Evolutionary conservation across 2,329 filamentous ascomycete genomes (phyloP).

Genomic region (Colletotrichum sp.): DNA sequence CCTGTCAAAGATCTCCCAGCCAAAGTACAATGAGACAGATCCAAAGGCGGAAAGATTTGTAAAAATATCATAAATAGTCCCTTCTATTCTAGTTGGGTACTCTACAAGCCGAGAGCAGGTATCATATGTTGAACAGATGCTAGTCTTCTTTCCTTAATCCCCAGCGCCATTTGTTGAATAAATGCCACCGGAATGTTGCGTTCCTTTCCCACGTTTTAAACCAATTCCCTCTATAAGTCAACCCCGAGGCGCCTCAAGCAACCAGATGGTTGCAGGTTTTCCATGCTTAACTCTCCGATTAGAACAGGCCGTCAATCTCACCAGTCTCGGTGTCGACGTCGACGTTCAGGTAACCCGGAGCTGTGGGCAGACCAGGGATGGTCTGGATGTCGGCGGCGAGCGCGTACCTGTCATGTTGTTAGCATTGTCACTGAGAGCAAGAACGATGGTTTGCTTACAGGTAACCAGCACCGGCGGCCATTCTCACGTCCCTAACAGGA

Average conservation of each 20-base stretch:
- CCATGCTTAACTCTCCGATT: constrained; percentile 33
- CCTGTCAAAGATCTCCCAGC: not conserved
- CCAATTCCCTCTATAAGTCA: not conserved
- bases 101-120: constrained; percentile 17
- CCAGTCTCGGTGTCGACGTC: constrained; percentile 84
- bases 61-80: not conserved
- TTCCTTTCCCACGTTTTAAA: not conserved
- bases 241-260: not conserved
- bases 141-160: constrained; percentile 12
- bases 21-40: not conserved
- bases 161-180: constrained; percentile 26
- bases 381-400: constrained; percentile 98
- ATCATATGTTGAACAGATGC: constrained; percentile 25
- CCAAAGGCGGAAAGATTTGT: not conserved
- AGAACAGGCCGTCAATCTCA: constrained; percentile 90
- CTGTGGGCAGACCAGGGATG: constrained; percentile 93
- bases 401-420: constrained; percentile 69
- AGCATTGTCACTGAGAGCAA: constrained; percentile 32
- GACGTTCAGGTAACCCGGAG: constrained; percentile 93
- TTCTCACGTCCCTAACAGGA: constrained; percentile 89
- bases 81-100: not conserved
- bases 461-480: constrained; percentile 94
- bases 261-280: not conserved
- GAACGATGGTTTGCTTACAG: constrained; percentile 59
- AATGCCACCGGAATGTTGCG: constrained; percentile 20